These are phyloP conservation scores for Boletus pseudo-olivaceus DNA, from an alignment of 768 basidiomycete species.

Conservation along the genomic window DNA sequence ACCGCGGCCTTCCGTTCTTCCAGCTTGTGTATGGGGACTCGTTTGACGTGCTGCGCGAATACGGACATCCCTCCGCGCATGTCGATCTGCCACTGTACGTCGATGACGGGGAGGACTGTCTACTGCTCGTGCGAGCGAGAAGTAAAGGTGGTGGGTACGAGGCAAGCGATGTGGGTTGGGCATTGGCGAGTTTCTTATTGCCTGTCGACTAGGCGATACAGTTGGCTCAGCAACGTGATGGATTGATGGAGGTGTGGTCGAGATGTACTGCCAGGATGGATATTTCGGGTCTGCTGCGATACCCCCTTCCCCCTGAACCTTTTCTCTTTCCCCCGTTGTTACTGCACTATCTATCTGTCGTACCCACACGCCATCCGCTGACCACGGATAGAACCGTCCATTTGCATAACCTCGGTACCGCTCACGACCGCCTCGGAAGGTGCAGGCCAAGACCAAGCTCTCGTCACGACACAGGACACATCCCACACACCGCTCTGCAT, in stretches of 20 bases:
- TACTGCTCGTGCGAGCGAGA: slow-evolving; percentile 63
- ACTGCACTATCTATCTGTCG: too few relatives aligned
- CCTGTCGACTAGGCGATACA: slow-evolving; percentile 42
- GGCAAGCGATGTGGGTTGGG: slow-evolving; percentile 65
- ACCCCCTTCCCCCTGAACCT: too few relatives aligned
- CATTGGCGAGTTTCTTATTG: slow-evolving; percentile 75
- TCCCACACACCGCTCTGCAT: neutral
- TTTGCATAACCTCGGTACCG: too few relatives aligned
- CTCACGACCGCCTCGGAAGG: too few relatives aligned
- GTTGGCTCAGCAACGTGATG: slow-evolving; percentile 1
- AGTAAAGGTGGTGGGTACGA: slow-evolving; percentile 23
- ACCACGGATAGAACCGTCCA: too few relatives aligned
- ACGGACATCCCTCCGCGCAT: slow-evolving; percentile 75
- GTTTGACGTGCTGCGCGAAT: slow-evolving; percentile 69
- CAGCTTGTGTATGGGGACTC: slow-evolving; percentile 58
- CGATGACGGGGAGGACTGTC: slow-evolving; percentile 73
- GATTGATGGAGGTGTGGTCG: too few relatives aligned
- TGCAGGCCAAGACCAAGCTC: too few relatives aligned
- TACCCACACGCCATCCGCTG: too few relatives aligned
- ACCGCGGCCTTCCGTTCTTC: slow-evolving; percentile 77
- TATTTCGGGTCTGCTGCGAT: slow-evolving; percentile 14
- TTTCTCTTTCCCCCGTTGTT: too few relatives aligned
- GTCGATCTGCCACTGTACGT: slow-evolving; percentile 72
- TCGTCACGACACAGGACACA: too few relatives aligned
- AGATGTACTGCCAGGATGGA: neutral